These are phyloP conservation scores for Naematelia aurantialba DNA, from an alignment of 768 basidiomycete genomes.

Conservation along the genomic window DNA sequence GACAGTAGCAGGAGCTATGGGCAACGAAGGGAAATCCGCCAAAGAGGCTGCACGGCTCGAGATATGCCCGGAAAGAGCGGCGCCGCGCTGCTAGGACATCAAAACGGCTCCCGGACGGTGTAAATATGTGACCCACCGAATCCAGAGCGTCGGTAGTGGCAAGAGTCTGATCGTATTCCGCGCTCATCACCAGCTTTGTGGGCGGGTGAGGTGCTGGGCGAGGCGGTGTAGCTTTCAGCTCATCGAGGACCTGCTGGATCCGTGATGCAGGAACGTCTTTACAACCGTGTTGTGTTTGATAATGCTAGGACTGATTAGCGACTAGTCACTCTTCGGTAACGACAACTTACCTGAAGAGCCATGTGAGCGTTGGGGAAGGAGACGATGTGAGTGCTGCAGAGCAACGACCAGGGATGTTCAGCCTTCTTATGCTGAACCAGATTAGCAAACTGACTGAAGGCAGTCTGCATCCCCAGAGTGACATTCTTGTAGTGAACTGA, in stretches of 20 bases:
- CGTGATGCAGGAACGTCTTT: neutral
- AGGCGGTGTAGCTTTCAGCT: neutral
- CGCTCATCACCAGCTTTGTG: neutral
- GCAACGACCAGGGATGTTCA: neutral
- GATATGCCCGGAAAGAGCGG: neutral
- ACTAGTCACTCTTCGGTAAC: neutral
- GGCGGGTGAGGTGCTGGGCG: neutral
- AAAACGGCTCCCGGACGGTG: neutral
- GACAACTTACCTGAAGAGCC: neutral
- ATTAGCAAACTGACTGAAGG: neutral
- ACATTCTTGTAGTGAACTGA: neutral
- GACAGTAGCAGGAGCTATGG: neutral
- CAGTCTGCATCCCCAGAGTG: too few relatives aligned
- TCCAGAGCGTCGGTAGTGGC: neutral
- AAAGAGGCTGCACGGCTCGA: neutral
- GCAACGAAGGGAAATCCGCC: neutral
- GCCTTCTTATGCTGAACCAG: neutral
- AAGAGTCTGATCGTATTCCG: neutral
- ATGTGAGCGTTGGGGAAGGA: neutral
- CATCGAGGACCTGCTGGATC: neutral
- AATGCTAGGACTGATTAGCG: neutral
- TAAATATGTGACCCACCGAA: neutral
- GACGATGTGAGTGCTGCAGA: neutral
- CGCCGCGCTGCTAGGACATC: neutral
- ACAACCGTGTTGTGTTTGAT: neutral